These are phyloP conservation scores for Gilbertella persicaria DNA, from an alignment of 371 early-diverging fungal species.

Conservation along the genomic window DNA sequence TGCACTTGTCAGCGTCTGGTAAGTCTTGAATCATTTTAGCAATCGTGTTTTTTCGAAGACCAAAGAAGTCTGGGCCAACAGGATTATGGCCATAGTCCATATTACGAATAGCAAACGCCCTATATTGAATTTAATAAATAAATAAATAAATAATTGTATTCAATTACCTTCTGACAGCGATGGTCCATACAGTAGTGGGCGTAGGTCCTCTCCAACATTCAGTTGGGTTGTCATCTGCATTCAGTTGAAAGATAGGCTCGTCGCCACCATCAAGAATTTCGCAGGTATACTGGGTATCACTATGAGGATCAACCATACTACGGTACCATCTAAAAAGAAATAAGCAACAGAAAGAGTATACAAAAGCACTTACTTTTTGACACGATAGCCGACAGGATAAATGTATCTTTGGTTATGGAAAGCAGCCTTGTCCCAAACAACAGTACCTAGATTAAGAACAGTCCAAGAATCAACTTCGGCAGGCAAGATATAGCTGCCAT, in stretches of 20 bases:
- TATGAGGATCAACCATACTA: constrained; percentile 71
- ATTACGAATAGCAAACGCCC: constrained; percentile 65
- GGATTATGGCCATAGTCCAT: constrained; percentile 77
- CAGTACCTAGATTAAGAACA: constrained; percentile 66
- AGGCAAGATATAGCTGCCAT: constrained; percentile 74
- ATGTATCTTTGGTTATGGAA: constrained; percentile 91
- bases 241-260: constrained; percentile 57
- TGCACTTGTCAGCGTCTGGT: constrained; percentile 73
- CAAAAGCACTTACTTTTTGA: constrained; percentile 41
- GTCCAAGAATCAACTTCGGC: constrained; percentile 79
- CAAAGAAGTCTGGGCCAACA: constrained; percentile 87
- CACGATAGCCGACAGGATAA: constrained; percentile 87
- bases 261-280: constrained; percentile 80
- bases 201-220: constrained; percentile 43
- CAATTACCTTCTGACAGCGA: constrained; percentile 35
- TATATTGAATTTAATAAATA: neutral
- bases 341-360: neutral
- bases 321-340: constrained; percentile 52
- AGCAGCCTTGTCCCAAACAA: constrained; percentile 73
- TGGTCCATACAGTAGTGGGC: constrained; percentile 46
- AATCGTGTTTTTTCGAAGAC: constrained; percentile 80
- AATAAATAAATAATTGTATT: neutral
- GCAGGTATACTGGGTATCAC: constrained; percentile 70
- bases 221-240: constrained; percentile 40
- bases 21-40: constrained; percentile 85